phyloP scores from a whole-genome alignment of 345 rosid genomes.

The Eucalyptus microcorys region DNA sequence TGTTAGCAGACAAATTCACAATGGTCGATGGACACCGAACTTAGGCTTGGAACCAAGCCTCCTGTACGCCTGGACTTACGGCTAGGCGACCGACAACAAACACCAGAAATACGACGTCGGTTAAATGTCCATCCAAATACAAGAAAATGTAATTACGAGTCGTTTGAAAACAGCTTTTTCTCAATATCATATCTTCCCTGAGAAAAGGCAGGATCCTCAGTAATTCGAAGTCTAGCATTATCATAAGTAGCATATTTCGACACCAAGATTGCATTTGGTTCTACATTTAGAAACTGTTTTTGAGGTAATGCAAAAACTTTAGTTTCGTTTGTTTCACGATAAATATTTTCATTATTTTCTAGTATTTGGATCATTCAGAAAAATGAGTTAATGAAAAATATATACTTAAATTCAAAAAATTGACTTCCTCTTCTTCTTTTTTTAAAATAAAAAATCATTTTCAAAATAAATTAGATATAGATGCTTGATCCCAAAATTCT shows the following conservation, averaged over 20 bases:
- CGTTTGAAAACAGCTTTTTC: neutral
- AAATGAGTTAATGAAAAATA: too few relatives aligned
- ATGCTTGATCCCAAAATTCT: fast-evolving
- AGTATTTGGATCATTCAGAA: too few relatives aligned
- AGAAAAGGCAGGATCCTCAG: neutral
- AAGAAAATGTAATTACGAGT: neutral
- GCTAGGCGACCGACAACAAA: neutral
- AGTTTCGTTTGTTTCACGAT: fast-evolving
- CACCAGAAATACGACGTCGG: neutral
- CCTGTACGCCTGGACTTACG: neutral
- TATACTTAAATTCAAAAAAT: too few relatives aligned
- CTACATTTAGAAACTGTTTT: fast-evolving
- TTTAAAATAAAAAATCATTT: too few relatives aligned
- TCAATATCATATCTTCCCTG: neutral
- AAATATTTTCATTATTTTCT: too few relatives aligned
- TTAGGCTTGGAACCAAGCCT: neutral
- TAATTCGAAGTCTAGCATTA: neutral
- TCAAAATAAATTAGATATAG: too few relatives aligned
- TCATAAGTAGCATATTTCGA: neutral
- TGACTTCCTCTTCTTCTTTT: too few relatives aligned
- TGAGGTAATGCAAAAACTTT: neutral
- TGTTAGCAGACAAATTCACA: neutral
- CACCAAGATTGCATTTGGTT: too few relatives aligned
- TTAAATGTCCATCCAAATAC: neutral
- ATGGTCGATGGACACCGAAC: neutral